phyloP scores from a whole-genome alignment of 78 protist genomes.

The Ministeria vibrans region DNA sequence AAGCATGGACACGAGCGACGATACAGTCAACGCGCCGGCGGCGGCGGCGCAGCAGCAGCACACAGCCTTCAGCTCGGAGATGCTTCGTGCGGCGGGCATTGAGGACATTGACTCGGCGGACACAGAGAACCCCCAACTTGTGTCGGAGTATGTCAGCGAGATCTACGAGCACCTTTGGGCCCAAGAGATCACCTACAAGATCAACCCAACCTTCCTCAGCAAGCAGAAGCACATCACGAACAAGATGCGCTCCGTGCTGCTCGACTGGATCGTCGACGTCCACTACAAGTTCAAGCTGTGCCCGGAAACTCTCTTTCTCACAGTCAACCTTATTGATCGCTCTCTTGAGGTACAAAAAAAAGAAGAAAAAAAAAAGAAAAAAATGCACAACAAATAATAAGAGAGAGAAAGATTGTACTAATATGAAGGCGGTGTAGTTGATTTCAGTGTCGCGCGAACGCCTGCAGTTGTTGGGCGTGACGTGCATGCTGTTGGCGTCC shows the following conservation, averaged over 20 bases:
- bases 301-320: slow-evolving; percentile 81
- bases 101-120: slow-evolving; percentile 1
- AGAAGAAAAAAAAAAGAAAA: neutral
- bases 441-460: neutral
- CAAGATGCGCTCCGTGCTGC: slow-evolving; percentile 88
- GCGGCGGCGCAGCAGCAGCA: neutral
- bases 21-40: neutral
- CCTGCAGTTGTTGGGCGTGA: slow-evolving; percentile 90
- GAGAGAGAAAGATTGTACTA: neutral
- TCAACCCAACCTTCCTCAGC: too few relatives aligned
- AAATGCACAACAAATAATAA: neutral
- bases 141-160: neutral
- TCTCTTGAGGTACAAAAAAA: slow-evolving; percentile 34
- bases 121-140: neutral
- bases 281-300: slow-evolving; percentile 71
- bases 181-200: too few relatives aligned
- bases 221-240: too few relatives aligned
- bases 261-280: slow-evolving; percentile 90
- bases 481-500: slow-evolving; percentile 89
- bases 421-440: too few relatives aligned
- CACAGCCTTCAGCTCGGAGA: neutral
- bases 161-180: slow-evolving; percentile 2
- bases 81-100: neutral
- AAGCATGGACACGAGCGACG: neutral
- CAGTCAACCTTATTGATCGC: slow-evolving; percentile 85